Evolutionary conservation across 768 basidiomycete genomes (phyloP), one percentile per base, ranked within the genome.

Genomic region (Pisolithus sp.): DNA sequence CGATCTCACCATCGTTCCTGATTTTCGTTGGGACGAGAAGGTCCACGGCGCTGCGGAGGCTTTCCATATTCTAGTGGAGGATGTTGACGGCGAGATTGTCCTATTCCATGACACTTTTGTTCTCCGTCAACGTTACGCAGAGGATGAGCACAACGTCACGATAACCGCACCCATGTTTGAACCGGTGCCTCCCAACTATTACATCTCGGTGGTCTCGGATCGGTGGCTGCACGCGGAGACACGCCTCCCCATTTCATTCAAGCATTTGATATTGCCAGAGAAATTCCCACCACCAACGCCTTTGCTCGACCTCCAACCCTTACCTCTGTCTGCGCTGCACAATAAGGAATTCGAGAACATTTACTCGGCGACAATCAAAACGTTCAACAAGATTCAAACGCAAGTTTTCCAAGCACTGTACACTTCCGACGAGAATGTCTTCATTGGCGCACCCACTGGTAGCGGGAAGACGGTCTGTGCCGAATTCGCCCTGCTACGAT

Each of bases 331-430:
- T 0, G 94, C 93, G 0, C 75, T 99, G 4, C 93, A 95, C 68
- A 96, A 96, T 77, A 83, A 86, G 61, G 90, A 93, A 54, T 98
- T 85, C 58, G 92, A 98, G 66, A 76, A 77, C 1, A 80, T 98
- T 40, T 99, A 97, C 67, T 80, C 83, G 1, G 80, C 78, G 17
- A 81, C 81, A 0, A 84, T 98, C 57, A 77, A 82, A 54, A 83
- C 82, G 0, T 98, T 97, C 77, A 98, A 98, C 80, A 99, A 97
- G 70, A 97, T 98, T 55, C 96, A 98, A 66, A 98, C 93, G 0
- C 96, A 98, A 69, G 94, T 96, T 42, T 98, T 99, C 85, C 93
- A 97, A 60, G 94, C 95, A 0, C 76, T 99, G 0, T 99, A 97
- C 67, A 93, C 90, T 0, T 85, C 92, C 0, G 94, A 97, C 61